Evolutionary conservation across 83 land plant species (phyloP).

Genomic region (Thuja plicata): DNA sequence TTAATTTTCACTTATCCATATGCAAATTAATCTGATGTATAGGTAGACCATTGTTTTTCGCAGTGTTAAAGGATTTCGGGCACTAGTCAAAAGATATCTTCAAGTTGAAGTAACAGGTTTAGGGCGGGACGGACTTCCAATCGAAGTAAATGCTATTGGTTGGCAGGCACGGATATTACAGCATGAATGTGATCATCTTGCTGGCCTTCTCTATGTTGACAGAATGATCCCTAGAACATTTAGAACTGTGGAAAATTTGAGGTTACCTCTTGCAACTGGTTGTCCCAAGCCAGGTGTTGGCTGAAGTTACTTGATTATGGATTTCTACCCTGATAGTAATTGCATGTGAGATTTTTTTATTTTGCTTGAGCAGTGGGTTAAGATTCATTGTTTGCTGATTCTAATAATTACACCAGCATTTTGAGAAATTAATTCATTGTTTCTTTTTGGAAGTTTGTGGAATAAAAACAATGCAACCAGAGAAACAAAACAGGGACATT

Average conservation of each 20-base stretch:
- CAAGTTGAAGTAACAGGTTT: slow-evolving; percentile 91
- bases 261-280: slow-evolving; percentile 77
- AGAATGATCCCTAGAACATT: slow-evolving; percentile 83
- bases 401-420: neutral
- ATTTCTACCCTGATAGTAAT: neutral
- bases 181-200: slow-evolving; percentile 97
- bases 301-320: slow-evolving; percentile 1
- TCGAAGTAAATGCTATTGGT: slow-evolving; percentile 77
- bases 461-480: neutral
- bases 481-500: neutral
- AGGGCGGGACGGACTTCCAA: slow-evolving; percentile 76
- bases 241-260: slow-evolving; percentile 73
- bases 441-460: neutral
- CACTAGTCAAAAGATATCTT: slow-evolving; percentile 75
- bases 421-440: neutral
- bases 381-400: neutral
- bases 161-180: slow-evolving; percentile 97
- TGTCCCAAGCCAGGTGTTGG: slow-evolving; percentile 73
- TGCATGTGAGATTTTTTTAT: neutral
- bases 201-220: slow-evolving; percentile 88
- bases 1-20: neutral
- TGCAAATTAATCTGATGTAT: neutral
- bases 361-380: neutral
- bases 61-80: slow-evolving; percentile 90
- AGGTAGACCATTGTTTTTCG: neutral